Evolutionary conservation across 306 rosid species (phyloP), one percentile per base, ranked within the genome.

Genomic region (Ochetophila trinervis): DNA sequence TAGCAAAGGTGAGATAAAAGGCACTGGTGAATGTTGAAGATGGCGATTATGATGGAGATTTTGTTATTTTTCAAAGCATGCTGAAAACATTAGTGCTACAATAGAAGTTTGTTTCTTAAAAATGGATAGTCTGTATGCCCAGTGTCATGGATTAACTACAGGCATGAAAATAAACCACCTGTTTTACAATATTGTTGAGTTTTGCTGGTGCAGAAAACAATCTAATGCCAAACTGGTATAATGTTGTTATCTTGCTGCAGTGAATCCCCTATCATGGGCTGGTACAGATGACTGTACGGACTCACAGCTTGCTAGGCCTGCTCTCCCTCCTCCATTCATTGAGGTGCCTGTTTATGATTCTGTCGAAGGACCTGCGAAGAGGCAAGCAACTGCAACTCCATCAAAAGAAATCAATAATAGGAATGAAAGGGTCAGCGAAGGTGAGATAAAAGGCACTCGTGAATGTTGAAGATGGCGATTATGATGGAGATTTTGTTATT

Each of bases 201-300:
- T 61, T 53, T 19, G 15, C 64, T 47, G 35, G 14, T 24, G 27
- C 7, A 21, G 4, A 34, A 36, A 16, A 18, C 0, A 8, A 57
- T 48, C 6, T 24, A 15, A 45, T 50, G 37, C 47, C 53, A 40
- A 50, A 34, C 12, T 53, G 49, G 23, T 19, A 60, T 53, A n/a
- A 32, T 51, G 37, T 73, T 44, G 23, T 48, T 10, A 27, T 55
- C 53, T 51, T 74, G 52, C 52, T 76, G 93, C 90, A 92, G 96
- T 68, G 63, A 37, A 35, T n/a, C 89, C 91, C 60, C 52, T 87
- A 53, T 75, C 93, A 35, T 89, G 89, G 89, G 72, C 69, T 42
- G 55, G 53, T 61, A 83, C 85, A 30, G 91, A 76, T 52, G 85
- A 66, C 19, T 11, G 56, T 59, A 22, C 76, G 3, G 75, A 73